Base-by-base conservation (phyloP, 805 yeast species). In the Isabelozyma rhagii region DNA sequence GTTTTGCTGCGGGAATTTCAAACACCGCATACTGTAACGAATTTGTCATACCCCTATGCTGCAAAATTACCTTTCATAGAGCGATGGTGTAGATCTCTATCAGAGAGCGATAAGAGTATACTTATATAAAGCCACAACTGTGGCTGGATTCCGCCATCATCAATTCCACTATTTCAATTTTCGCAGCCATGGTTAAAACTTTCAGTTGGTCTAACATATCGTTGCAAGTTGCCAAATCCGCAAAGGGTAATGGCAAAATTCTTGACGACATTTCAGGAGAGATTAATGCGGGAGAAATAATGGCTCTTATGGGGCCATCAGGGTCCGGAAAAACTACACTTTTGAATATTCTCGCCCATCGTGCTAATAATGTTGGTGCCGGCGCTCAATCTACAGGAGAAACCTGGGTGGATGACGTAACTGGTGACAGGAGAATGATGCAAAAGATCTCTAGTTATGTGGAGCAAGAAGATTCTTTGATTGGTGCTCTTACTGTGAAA, bases 291-390 rank as follows among this genome's bases (percentile, higher is more conserved):
- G 86, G 85, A 43, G 72, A 78, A 6, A 62, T 81, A 58, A 81
- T 85, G 18, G 85, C 86, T 10, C 62, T 81, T 28, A 79, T 81
- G 83, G 85, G 85, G 55, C 83, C 80, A 44, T 79, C 84, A n/a
- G 84, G 85, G 61, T 84, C 84, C 28, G 84, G 85, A 60, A 81
- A 81, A 56, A 81, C 84, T 9, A 81, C 84, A 9, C 63, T 81
- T 47, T 68, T 81, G 55, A 81, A 81, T 61, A 75, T 75, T 17
- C 66, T 80, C 50, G 78, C 84, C 42, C 80, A 78, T 56, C 69
- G 85, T 63, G 72, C 77, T 51, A 76, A 78, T 39, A 71, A 15
- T 6, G 14, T 39, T 39, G 41, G 41, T 14, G 41, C 18, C 9
- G 41, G 41, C 2, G 41, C 18, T 39, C 15, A n/a, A 39, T 14